These are phyloP conservation scores for Pythium sukuiense DNA, from an alignment of 352 stramenopile species.

Conservation along the genomic window DNA sequence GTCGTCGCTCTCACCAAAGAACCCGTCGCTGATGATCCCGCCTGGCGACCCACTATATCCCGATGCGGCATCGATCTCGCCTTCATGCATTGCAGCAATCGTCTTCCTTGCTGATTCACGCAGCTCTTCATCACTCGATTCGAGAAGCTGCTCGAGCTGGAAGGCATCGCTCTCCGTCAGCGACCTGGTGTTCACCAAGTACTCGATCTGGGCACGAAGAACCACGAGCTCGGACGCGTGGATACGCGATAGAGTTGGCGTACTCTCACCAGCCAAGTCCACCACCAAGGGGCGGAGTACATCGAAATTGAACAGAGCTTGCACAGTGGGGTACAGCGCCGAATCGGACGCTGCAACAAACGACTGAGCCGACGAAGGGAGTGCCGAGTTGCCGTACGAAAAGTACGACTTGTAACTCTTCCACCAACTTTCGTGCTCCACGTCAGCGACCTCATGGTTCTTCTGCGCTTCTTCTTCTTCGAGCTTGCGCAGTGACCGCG, in stretches of 20 bases:
- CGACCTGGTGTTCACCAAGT: slow-evolving; percentile 60
- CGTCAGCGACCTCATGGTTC: slow-evolving; percentile 39
- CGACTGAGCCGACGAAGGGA: background rate
- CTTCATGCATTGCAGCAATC: slow-evolving; percentile 61
- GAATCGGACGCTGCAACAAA: slow-evolving; percentile 15
- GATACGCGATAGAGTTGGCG: background rate
- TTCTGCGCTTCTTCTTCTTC: slow-evolving; percentile 56
- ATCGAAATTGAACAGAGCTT: slow-evolving; percentile 27
- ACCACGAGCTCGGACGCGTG: slow-evolving; percentile 38
- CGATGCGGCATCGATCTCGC: slow-evolving; percentile 36
- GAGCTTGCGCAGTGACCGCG: slow-evolving; percentile 58
- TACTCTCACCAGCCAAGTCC: background rate
- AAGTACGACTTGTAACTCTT: slow-evolving; percentile 54
- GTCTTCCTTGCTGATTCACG: slow-evolving; percentile 58
- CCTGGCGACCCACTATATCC: slow-evolving; percentile 18
- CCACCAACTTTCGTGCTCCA: slow-evolving; percentile 65
- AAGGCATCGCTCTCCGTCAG: slow-evolving; percentile 71
- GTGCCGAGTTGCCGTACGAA: slow-evolving; percentile 30
- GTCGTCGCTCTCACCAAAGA: slow-evolving; percentile 21
- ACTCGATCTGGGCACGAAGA: slow-evolving; percentile 74
- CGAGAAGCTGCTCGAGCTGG: slow-evolving; percentile 62
- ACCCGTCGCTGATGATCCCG: slow-evolving; percentile 38
- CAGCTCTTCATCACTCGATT: slow-evolving; percentile 45
- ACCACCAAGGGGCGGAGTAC: background rate
- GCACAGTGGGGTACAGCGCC: slow-evolving; percentile 43